Evolutionary conservation across 768 basidiomycete genomes (phyloP).

Genomic region (Suillus sp.): DNA sequence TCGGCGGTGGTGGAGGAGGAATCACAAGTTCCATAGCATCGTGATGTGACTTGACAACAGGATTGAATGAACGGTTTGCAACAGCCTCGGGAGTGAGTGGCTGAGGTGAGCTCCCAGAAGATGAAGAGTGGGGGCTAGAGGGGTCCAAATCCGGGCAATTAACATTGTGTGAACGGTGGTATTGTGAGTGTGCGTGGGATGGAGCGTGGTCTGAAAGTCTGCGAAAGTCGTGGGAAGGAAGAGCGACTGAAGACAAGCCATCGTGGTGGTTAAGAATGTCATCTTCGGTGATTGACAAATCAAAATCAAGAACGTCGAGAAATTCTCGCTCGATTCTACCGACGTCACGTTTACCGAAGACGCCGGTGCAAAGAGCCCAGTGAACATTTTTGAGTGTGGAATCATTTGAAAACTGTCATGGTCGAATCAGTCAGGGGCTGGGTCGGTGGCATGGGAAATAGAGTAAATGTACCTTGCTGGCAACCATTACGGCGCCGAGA

Average conservation of each 20-base stretch:
- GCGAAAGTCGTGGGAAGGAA: conserved; percentile 29
- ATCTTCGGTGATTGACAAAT: conserved; percentile 63
- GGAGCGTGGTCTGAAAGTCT: conserved; percentile 26
- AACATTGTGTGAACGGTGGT: conserved; percentile 23
- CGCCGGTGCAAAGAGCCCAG: conserved; percentile 84
- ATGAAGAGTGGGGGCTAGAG: conserved; percentile 41
- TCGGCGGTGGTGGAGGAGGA: conserved; percentile 25
- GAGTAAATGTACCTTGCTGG: conserved; percentile 65
- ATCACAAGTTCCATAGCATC: conserved; percentile 28
- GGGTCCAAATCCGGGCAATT: conserved; percentile 47
- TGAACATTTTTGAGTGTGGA: conserved; percentile 90
- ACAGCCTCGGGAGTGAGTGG: conserved; percentile 34
- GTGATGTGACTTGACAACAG: conserved; percentile 30
- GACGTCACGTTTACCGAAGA: conserved; percentile 80
- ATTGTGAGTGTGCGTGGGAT: conserved; percentile 21
- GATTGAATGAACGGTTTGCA: conserved; percentile 23
- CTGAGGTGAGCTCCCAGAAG: conserved; percentile 37
- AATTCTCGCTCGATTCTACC: conserved; percentile 84
- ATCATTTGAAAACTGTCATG: conserved; percentile 75
- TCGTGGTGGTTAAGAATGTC: conserved; percentile 57
- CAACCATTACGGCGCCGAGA: conserved; percentile 84
- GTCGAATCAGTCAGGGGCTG: conserved; percentile 13
- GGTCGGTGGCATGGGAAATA: conserved; percentile 22
- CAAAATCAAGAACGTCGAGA: conserved; percentile 77
- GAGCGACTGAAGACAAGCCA: conserved; percentile 32